These are phyloP conservation scores for Kwoniella sp. DNA, from an alignment of 768 basidiomycete species.

Conservation along the genomic window DNA sequence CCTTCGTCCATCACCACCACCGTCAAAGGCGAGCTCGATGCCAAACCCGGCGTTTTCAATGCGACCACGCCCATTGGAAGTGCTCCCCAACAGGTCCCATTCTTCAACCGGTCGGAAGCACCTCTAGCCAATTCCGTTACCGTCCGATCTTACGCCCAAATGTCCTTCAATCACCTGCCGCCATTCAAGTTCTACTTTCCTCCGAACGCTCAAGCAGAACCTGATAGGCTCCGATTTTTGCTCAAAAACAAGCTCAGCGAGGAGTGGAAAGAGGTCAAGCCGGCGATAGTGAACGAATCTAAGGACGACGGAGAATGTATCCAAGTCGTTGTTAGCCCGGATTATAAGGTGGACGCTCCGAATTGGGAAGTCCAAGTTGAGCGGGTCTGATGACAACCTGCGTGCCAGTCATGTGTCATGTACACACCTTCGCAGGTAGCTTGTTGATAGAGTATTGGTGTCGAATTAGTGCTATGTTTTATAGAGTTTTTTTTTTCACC, in stretches of 20 bases:
- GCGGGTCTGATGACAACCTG: slow-evolving; percentile 6
- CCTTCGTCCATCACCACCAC: not conserved
- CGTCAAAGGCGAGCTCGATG: not conserved
- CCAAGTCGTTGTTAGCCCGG: not conserved
- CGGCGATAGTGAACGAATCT: not conserved
- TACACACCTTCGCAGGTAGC: too few species aligned
- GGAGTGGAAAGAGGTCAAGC: slow-evolving; percentile 2
- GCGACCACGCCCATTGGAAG: not conserved
- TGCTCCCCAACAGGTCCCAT: not conserved
- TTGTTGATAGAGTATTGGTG: too few species aligned
- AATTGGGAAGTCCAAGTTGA: slow-evolving; percentile 15
- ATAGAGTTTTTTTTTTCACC: too few species aligned
- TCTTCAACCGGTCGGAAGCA: not conserved
- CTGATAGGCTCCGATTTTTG: not conserved
- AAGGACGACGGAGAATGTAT: not conserved
- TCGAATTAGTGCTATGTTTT: too few species aligned
- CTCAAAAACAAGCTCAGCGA: not conserved
- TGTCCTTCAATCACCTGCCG: slow-evolving; percentile 9
- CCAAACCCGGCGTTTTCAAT: not conserved
- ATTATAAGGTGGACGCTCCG: not conserved
- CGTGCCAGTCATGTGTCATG: too few species aligned
- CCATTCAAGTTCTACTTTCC: slow-evolving; percentile 17
- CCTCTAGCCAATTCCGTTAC: slow-evolving; percentile 4
- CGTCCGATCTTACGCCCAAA: slow-evolving; percentile 10
- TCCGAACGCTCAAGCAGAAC: not conserved